phyloP scores from a whole-genome alignment of 805 yeast species.

The Candida silvatica region DNA sequence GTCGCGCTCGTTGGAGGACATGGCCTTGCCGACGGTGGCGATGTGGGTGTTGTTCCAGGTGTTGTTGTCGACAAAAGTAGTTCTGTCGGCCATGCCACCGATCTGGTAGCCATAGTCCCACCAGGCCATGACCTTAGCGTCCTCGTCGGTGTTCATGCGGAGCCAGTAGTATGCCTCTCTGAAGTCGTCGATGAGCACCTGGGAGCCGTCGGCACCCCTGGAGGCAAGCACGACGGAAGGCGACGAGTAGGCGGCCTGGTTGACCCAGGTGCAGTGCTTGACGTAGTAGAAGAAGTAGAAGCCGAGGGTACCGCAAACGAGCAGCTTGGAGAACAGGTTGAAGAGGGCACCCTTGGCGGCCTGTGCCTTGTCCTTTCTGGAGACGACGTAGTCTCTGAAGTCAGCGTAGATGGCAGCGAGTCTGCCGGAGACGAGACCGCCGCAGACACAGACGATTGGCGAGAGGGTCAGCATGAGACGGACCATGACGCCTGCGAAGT shows the following conservation, averaged over 20 bases:
- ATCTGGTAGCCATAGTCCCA: constrained; percentile 99
- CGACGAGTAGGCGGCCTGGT: constrained; percentile 90
- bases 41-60: constrained; percentile 99
- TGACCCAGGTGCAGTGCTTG: constrained; percentile 95
- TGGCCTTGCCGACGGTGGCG: constrained; percentile 98
- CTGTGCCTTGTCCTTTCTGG: constrained; percentile 11
- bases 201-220: constrained; percentile 75
- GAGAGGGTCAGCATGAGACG: constrained; percentile 95
- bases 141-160: constrained; percentile 95
- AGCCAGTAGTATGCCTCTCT: constrained; percentile 99
- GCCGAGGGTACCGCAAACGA: constrained; percentile 60
- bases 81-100: constrained; percentile 99
- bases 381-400: constrained; percentile 26
- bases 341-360: constrained; percentile 11
- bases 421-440: constrained; percentile 81
- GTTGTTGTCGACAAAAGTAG: constrained; percentile 96
- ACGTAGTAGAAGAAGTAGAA: constrained; percentile 78
- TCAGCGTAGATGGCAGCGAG: constrained; percentile 77
- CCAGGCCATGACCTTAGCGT: constrained; percentile 96
- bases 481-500: constrained; percentile 99
- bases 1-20: constrained; percentile 82
- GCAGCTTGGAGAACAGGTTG: constrained; percentile 42
- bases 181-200: constrained; percentile 84
- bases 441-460: constrained; percentile 91
- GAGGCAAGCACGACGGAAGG: constrained; percentile 95